Evolutionary conservation across 371 early-diverging fungal genomes (phyloP), one percentile per base, ranked within the genome.

Genomic region (Mucor indicus): DNA sequence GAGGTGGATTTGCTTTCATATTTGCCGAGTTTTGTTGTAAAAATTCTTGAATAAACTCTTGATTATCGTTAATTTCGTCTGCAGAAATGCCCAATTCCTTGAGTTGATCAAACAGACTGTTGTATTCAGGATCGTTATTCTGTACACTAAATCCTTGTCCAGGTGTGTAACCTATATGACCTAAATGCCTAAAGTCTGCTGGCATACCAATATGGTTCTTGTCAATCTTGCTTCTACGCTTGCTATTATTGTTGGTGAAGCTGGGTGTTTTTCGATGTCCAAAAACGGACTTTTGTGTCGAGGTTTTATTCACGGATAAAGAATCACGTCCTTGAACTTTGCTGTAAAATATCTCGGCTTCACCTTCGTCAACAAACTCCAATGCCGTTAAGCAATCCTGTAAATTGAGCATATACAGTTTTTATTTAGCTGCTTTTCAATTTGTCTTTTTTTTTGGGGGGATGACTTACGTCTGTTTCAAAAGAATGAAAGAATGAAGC

Each of bases 281-380:
- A 10, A 27, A 17, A 10, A 22, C 4, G 6, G n/a, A 7, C 12
- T 29, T 29, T 29, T 12, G 30, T 8, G 30, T 12, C 8, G 30
- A 6, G 8, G 8, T 12, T 12, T 29, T 29, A 12, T 29, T 29
- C 6, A 29, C 30, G 12, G 8, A 41, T 37, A 49, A 45, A n/a
- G 66, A 42, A 10, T 81, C 73, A 21, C 86, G 80, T 49, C 69
- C 65, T 22, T 62, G 54, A 11, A 89, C 77, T 59, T 83, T 86
- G 43, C 87, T 83, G 57, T 77, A 78, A 59, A 96, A 93, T 29
- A 72, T 65, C 2, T 70, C 60, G 1, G 93, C 94, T 53, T 94
- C 96, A 44, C 69, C 75, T 39, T 84, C 90, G 56, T 93, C 89
- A 17, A 89, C 90, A 68, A 96, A 96, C 9, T 89, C 88, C 24